Conservation (phyloP, 163 green algal species). For the Scenedesmus sp. region DNA sequence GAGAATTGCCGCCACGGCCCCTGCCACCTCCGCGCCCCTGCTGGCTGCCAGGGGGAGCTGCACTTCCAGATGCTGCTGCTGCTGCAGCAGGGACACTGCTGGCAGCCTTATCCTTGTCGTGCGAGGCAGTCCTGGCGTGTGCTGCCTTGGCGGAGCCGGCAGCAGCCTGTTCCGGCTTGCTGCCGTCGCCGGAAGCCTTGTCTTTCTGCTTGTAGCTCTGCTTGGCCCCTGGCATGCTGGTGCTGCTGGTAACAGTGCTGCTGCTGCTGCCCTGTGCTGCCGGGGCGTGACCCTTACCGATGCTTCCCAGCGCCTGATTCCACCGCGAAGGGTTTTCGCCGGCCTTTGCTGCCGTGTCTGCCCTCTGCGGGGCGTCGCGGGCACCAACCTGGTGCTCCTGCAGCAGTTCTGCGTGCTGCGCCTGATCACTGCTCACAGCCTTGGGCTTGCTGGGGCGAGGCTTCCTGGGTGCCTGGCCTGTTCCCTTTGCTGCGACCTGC, state of each 20-base stretch:
- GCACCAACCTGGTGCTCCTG: neutral
- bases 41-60: neutral
- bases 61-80: neutral
- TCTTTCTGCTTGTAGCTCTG: neutral
- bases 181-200: neutral
- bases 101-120: neutral
- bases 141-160: neutral
- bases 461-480: neutral
- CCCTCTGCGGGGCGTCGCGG: neutral
- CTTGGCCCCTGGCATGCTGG: conserved; percentile 10
- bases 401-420: conserved; percentile 8
- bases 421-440: neutral
- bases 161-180: neutral
- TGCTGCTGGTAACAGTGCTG: neutral
- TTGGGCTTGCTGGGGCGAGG: neutral
- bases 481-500: neutral
- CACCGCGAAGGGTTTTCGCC: conserved; percentile 23
- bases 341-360: neutral
- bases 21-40: neutral
- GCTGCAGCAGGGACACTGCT: no score
- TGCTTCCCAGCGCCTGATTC: conserved; percentile 20
- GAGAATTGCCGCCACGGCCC: neutral
- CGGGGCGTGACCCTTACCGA: neutral
- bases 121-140: neutral
- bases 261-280: conserved; percentile 13